Conservation (phyloP, 805 yeast genomes). For the Metschnikowia reukaufii region DNA sequence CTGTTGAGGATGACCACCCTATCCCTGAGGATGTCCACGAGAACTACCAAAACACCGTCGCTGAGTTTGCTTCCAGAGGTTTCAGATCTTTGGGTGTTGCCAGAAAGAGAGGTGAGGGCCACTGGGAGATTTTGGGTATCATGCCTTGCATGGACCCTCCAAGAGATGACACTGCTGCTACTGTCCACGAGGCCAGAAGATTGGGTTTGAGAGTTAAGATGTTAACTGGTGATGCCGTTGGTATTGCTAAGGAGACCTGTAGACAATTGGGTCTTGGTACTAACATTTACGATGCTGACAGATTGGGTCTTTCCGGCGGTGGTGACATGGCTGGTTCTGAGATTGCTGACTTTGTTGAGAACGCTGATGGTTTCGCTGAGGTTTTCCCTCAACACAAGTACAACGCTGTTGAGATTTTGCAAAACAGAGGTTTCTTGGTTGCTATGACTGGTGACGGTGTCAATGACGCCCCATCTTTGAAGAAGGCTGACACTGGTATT, state of each 20-base stretch:
- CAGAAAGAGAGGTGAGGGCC: slow-evolving; percentile 97
- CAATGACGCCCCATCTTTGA: slow-evolving; percentile 95
- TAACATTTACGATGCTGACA: slow-evolving; percentile 94
- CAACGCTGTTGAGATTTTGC: slow-evolving; percentile 93
- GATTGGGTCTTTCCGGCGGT: slow-evolving; percentile 89
- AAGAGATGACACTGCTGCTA: slow-evolving; percentile 95
- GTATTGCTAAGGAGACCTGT: slow-evolving; percentile 98
- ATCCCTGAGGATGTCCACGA: slow-evolving; percentile 91
- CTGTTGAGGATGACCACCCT: slow-evolving; percentile 96
- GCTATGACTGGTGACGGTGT: slow-evolving; percentile 99
- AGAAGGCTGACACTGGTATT: slow-evolving; percentile 87
- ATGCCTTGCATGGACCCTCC: slow-evolving; percentile 99
- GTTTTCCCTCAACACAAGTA: slow-evolving; percentile 98
- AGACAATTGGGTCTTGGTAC: slow-evolving; percentile 97
- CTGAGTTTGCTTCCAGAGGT: slow-evolving; percentile 97
- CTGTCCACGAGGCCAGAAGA: slow-evolving; percentile 86
- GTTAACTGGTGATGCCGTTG: slow-evolving; percentile 99
- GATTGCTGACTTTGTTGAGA: slow-evolving; percentile 94
- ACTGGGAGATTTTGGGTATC: slow-evolving; percentile 96
- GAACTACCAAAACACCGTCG: slow-evolving; percentile 95
- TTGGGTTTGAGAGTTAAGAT: slow-evolving; percentile 95
- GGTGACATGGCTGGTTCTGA: slow-evolving; percentile 97
- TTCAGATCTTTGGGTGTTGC: slow-evolving; percentile 99
- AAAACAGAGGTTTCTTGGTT: slow-evolving; percentile 93
- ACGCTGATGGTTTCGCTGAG: slow-evolving; percentile 97